Conservation (phyloP, 345 rosid genomes). For the Pistacia atlantica region DNA sequence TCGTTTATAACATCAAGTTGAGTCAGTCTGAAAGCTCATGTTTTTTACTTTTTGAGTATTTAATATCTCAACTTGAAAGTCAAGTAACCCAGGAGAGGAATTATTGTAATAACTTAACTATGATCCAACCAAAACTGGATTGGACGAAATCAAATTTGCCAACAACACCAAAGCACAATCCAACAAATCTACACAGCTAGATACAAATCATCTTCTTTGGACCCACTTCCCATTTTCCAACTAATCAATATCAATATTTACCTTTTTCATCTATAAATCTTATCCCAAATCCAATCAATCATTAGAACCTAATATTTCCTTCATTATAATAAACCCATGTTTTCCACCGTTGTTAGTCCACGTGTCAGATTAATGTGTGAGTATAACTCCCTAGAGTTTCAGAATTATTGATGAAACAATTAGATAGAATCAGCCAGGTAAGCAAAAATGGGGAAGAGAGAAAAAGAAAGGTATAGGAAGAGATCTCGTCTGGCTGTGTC, state of each 20-base stretch:
- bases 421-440: slow-evolving; percentile 14
- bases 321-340: neutral
- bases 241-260: neutral
- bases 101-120: neutral
- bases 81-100: neutral
- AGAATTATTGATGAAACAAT: neutral
- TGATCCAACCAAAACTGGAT: neutral
- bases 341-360: neutral
- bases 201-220: neutral
- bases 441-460: slow-evolving; percentile 15
- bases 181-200: slow-evolving; percentile 20
- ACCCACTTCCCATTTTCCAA: neutral
- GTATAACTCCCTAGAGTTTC: neutral
- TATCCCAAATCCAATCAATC: neutral
- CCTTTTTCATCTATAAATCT: neutral
- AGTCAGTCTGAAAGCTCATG: too few relatives aligned
- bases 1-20: too few relatives aligned
- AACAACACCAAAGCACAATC: neutral
- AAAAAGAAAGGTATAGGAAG: neutral
- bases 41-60: too few relatives aligned
- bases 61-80: neutral
- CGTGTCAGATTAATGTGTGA: neutral
- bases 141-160: neutral
- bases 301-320: neutral
- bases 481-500: slow-evolving; percentile 1